Conservation (phyloP, 2,329 filamentous ascomycete genomes). For the Microdochium nivale region DNA sequence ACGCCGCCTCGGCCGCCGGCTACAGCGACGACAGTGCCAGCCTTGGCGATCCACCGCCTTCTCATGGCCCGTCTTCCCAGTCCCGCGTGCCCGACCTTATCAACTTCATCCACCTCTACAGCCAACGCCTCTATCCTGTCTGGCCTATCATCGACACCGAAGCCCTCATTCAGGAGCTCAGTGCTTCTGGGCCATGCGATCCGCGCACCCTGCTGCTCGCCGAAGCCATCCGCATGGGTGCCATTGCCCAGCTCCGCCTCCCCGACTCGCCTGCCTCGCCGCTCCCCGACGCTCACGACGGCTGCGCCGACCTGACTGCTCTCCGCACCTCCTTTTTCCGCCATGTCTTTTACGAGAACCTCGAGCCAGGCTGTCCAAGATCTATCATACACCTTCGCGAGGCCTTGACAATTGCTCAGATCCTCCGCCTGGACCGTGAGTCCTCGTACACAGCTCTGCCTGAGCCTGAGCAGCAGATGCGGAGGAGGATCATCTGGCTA, state of each 20-base stretch:
- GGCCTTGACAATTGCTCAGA: conserved; percentile 41
- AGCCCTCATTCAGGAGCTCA: conserved; percentile 24
- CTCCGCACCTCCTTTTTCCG: conserved; percentile 40
- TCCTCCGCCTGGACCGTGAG: conserved; percentile 36
- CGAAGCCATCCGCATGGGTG: conserved; percentile 36
- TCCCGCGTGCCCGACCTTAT: conserved; percentile 9
- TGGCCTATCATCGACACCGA: conserved; percentile 36
- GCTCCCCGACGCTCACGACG: conserved; percentile 3
- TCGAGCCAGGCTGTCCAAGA: conserved; percentile 32
- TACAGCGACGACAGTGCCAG: conserved; percentile 6
- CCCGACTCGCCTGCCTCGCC: conserved; percentile 11
- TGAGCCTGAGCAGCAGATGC: conserved; percentile 31
- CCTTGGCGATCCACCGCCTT: conserved; percentile 8
- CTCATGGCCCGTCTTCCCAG: not conserved
- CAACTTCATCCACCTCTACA: conserved; percentile 32
- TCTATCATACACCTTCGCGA: conserved; percentile 40
- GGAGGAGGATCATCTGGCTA: conserved; percentile 36
- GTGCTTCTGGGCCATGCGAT: conserved; percentile 13
- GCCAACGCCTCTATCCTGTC: conserved; percentile 40
- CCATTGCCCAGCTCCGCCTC: conserved; percentile 36
- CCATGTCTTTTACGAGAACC: conserved; percentile 43
- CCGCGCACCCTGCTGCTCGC: conserved; percentile 22
- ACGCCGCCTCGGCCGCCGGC: conserved; percentile 5
- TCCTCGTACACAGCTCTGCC: conserved; percentile 27
- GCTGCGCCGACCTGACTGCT: conserved; percentile 24